These are phyloP conservation scores for Massospora cicadina DNA, from an alignment of 371 early-diverging fungal species.

Conservation along the genomic window DNA sequence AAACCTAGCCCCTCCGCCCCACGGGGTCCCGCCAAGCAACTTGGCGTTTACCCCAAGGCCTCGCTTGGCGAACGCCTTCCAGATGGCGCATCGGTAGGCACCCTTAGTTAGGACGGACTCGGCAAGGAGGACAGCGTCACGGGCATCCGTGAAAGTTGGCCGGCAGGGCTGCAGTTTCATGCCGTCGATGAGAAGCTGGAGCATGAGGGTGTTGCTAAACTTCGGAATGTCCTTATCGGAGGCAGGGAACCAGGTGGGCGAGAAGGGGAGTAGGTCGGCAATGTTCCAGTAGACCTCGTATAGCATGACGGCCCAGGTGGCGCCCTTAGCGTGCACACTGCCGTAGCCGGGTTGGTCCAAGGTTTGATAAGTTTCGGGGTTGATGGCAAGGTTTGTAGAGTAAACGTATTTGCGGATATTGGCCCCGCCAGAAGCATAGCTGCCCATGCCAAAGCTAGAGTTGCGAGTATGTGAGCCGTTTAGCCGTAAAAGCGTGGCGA, in stretches of 20 bases:
- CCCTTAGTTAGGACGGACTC: constrained; percentile 62
- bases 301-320: constrained; percentile 89
- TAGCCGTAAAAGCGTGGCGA: constrained; percentile 73
- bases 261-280: constrained; percentile 48
- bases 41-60: constrained; percentile 65
- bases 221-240: too few species aligned
- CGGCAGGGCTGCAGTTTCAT: constrained; percentile 85
- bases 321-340: constrained; percentile 92
- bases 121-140: constrained; percentile 84
- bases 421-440: constrained; percentile 55
- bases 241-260: constrained; percentile 34
- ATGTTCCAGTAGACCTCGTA: constrained; percentile 76
- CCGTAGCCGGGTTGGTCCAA: constrained; percentile 71
- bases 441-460: constrained; percentile 63
- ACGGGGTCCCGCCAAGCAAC: constrained; percentile 36
- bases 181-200: constrained; percentile 81
- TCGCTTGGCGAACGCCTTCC: constrained; percentile 81
- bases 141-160: constrained; percentile 75
- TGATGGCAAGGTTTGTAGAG: constrained; percentile 57
- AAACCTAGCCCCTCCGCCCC: constrained; percentile 48
- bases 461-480: constrained; percentile 31
- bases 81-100: constrained; percentile 64
- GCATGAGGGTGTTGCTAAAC: constrained; percentile 62
- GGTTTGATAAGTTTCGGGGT: constrained; percentile 74
- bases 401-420: constrained; percentile 82